Conservation (phyloP, 2,329 filamentous ascomycete genomes). For the Exserohilum turcica region DNA sequence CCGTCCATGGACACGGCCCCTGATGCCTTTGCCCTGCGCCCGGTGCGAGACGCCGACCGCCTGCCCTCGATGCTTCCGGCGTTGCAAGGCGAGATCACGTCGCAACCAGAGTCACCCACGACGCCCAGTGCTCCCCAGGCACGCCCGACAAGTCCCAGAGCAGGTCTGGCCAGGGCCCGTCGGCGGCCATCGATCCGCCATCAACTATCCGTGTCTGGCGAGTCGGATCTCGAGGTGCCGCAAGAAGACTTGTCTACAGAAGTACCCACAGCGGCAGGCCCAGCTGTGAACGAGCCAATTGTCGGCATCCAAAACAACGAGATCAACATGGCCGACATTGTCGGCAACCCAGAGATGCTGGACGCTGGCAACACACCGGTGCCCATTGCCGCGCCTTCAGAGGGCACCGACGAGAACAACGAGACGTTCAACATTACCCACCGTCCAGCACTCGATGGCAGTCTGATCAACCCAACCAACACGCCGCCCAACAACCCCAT, state of each 20-base stretch:
- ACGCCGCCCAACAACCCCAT: slow-evolving; percentile 66
- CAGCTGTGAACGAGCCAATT: slow-evolving; percentile 69
- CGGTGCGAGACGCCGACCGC: slow-evolving; percentile 83
- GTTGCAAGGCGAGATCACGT: slow-evolving; percentile 68
- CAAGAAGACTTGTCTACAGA: slow-evolving; percentile 83
- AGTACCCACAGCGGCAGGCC: slow-evolving; percentile 74
- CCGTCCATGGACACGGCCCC: slow-evolving; percentile 67
- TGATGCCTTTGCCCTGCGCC: slow-evolving; percentile 75
- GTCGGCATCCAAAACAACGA: slow-evolving; percentile 78
- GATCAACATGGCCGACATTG: slow-evolving; percentile 87
- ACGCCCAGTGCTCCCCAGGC: slow-evolving; percentile 46
- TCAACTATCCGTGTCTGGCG: slow-evolving; percentile 82
- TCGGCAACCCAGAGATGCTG: slow-evolving; percentile 79
- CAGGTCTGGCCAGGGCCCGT: slow-evolving; percentile 60
- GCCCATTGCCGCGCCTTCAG: slow-evolving; percentile 77
- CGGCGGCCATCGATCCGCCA: slow-evolving; percentile 86
- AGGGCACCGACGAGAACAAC: slow-evolving; percentile 72
- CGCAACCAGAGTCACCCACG: slow-evolving; percentile 77
- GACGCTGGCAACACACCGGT: slow-evolving; percentile 72
- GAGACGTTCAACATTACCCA: slow-evolving; percentile 96
- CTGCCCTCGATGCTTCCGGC: slow-evolving; percentile 83
- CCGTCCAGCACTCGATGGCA: slow-evolving; percentile 80
- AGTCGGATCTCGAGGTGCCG: slow-evolving; percentile 79
- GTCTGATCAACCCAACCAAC: slow-evolving; percentile 73
- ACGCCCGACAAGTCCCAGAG: slow-evolving; percentile 46